Base-by-base conservation (phyloP, 495 filamentous ascomycete genomes). In the Lentithecium fluviatile region DNA sequence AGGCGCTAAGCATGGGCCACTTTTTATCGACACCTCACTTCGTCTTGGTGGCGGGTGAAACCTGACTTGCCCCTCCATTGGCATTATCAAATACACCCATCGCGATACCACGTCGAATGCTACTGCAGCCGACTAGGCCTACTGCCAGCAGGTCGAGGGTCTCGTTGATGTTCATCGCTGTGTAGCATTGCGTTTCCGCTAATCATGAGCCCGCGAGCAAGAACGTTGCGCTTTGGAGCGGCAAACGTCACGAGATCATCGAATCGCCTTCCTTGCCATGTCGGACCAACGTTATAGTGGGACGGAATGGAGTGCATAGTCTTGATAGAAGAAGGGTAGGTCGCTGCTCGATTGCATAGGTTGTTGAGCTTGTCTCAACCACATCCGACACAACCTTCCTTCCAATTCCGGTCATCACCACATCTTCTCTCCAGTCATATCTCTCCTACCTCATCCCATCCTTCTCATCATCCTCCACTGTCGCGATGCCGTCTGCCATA, bases 341-440 rank as follows among this genome's bases (percentile, higher is more conserved):
- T 3, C 50, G 20, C 58, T 60, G 17, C 37, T 24, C 21, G 13
- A 32, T 56, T 48, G 6, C 29, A 24, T 37, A 52, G 51, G 25
- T 48, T 62, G 64, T 66, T 66, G 64, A 62, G 64, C 58, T 66
- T 62, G 58, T 62, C 58, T 66, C 65, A 67, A 60, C 65, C 65
- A 43, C 46, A 52, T 20, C 52, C 47, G n/a, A 23, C 37, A 10
- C 42, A 53, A 52, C 52, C 13, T 34, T 52, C 42, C 45, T 62
- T 55, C 43, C 42, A 51, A 55, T 54, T 56, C 49, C 13, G 26
- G 13, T 53, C 42, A 20, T 26, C 15, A 56, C 29, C 24, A 11
- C 2, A 24, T 24, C 46, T 45, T 60, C 24, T 29, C 21, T 34
- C 20, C 7, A 11, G 11, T 40, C 19, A 46, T n/a, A 15, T 51